Conservation (phyloP, 495 filamentous ascomycete species). For the Pyrenopolyporus hunteri region DNA sequence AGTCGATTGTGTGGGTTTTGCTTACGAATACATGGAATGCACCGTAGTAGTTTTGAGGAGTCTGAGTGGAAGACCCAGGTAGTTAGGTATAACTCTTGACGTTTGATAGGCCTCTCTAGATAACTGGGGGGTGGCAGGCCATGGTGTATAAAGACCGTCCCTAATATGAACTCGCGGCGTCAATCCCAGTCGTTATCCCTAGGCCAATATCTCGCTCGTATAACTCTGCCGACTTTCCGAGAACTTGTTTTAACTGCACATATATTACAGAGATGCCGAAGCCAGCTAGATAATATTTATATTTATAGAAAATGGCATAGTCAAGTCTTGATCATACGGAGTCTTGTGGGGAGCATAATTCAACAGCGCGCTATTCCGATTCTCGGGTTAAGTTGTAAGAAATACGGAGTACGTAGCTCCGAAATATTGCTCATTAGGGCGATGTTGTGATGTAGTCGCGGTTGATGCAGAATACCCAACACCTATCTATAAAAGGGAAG, state of each 20-base stretch:
- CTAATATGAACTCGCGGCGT: slow-evolving; percentile 11
- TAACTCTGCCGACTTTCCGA: slow-evolving; percentile 11
- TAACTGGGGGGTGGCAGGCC: not conserved
- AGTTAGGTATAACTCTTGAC: slow-evolving; percentile 6
- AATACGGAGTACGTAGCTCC: no score
- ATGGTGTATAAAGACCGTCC: not conserved
- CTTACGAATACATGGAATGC: not conserved
- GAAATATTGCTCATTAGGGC: no score
- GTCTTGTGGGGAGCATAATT: slow-evolving; percentile 11
- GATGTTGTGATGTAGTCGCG: no score
- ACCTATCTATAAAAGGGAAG: no score
- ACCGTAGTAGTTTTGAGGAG: not conserved
- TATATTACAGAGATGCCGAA: no score
- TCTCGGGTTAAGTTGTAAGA: not conserved
- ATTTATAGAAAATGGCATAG: slow-evolving; percentile 21
- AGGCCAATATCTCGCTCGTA: no score
- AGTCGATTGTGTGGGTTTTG: slow-evolving; percentile 5
- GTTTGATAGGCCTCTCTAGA: slow-evolving; percentile 3
- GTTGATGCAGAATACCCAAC: no score
- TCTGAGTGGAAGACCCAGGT: not conserved
- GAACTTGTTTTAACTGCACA: not conserved
- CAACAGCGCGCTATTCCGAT: not conserved
- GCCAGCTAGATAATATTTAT: not conserved
- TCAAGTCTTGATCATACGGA: slow-evolving; percentile 2
- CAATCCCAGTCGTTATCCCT: no score